These are phyloP conservation scores for Croton laevigatus DNA, from an alignment of 441 rosid genomes.

Conservation along the genomic window DNA sequence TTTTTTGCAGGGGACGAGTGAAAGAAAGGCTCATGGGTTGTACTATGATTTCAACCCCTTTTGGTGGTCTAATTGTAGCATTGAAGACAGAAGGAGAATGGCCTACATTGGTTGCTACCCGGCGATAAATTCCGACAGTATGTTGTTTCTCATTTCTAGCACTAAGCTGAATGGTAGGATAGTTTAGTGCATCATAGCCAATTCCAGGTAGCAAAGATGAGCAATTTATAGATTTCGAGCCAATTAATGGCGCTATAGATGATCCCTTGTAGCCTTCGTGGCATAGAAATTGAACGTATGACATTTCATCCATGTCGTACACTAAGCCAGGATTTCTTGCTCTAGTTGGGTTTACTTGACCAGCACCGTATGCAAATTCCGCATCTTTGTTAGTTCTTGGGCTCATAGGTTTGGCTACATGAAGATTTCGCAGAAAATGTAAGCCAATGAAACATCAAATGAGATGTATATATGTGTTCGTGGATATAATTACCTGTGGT, in stretches of 20 bases:
- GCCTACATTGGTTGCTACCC: slow-evolving; percentile 75
- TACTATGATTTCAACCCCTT: slow-evolving; percentile 54
- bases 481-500: slow-evolving; percentile 42
- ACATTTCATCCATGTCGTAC: slow-evolving; percentile 58
- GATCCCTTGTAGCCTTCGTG: slow-evolving; percentile 61
- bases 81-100: slow-evolving; percentile 36
- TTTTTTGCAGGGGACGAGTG: slow-evolving; percentile 40
- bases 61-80: slow-evolving; percentile 47
- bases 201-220: slow-evolving; percentile 50
- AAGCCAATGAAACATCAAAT: background rate
- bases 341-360: slow-evolving; percentile 53
- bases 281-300: slow-evolving; percentile 63
- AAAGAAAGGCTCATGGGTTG: slow-evolving; percentile 53
- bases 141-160: slow-evolving; percentile 34
- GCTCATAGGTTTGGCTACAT: slow-evolving; percentile 67
- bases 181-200: slow-evolving; percentile 69
- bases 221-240: slow-evolving; percentile 50
- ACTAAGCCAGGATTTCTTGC: slow-evolving; percentile 76
- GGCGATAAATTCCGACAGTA: slow-evolving; percentile 31
- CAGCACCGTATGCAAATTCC: slow-evolving; percentile 67
- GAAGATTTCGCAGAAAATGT: background rate
- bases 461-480: background rate
- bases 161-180: slow-evolving; percentile 70
- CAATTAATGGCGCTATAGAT: slow-evolving; percentile 51
- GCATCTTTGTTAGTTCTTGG: slow-evolving; percentile 41